Percentiles rank a stretch among this genome's conserved stretches.
Evolutionary conservation across 768 basidiomycete species (phyloP).

Genomic region (Xanthoconium purpureum): DNA sequence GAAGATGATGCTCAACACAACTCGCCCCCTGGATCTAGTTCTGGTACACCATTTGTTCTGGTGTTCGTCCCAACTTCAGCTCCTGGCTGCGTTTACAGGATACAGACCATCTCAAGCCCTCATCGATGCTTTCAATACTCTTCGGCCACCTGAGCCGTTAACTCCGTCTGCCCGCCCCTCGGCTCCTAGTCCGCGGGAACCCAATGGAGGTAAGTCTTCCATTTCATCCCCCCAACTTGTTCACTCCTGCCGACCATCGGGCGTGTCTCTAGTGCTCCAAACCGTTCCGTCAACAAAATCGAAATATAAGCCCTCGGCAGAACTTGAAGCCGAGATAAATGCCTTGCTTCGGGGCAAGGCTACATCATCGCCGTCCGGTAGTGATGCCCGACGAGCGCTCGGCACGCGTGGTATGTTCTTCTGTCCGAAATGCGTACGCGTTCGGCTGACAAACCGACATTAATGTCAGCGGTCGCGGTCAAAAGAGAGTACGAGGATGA

Average conservation of each 20-base stretch:
- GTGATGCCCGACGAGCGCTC: neutral
- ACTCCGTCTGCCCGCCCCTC: neutral
- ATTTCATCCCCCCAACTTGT: too few relatives aligned
- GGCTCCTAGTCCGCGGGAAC: neutral
- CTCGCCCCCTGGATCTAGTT: neutral
- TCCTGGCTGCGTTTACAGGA: neutral
- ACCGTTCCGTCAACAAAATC: neutral
- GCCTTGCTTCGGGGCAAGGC: neutral
- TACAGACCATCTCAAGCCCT: slow-evolving; percentile 16
- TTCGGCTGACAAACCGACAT: neutral
- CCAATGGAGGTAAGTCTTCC: neutral
- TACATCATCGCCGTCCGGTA: neutral
- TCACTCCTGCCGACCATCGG: neutral
- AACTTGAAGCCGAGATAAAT: slow-evolving; percentile 5
- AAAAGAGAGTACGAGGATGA: slow-evolving; percentile 19
- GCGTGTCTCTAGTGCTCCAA: neutral
- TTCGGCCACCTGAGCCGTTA: neutral
- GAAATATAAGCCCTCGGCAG: slow-evolving; percentile 7
- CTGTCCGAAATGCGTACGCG: neutral
- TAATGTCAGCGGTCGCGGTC: neutral
- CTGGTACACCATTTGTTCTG: neutral
- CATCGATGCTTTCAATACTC: slow-evolving; percentile 9
- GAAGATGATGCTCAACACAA: neutral
- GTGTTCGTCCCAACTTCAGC: too few relatives aligned
- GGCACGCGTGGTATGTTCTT: neutral